These are phyloP conservation scores for Debaryomyces coudertii DNA, from an alignment of 1,139 yeast species.

Conservation along the genomic window DNA sequence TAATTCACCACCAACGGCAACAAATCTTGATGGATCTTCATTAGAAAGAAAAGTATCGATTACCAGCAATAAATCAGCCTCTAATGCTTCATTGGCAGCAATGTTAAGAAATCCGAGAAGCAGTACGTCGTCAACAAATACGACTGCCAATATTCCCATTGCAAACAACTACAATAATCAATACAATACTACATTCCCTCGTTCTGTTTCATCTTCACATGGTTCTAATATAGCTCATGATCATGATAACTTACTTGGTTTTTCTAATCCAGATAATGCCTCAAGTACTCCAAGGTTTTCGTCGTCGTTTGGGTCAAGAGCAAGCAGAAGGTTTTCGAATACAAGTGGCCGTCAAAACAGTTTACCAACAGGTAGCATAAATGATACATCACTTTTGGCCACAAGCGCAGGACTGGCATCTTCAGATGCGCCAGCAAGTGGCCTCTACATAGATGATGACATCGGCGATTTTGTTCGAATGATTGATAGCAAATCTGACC, in stretches of 20 bases:
- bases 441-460: slow-evolving; percentile 64
- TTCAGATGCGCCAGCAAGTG: slow-evolving; percentile 44
- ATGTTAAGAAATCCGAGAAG: slow-evolving; percentile 53
- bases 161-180: slow-evolving; percentile 15
- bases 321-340: slow-evolving; percentile 46
- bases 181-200: slow-evolving; percentile 33
- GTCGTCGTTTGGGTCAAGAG: slow-evolving; percentile 60
- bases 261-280: slow-evolving; percentile 26
- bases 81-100: slow-evolving; percentile 59
- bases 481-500: slow-evolving; percentile 69
- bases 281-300: slow-evolving; percentile 50
- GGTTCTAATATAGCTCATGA: slow-evolving; percentile 33
- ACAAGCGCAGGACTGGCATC: slow-evolving; percentile 43
- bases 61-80: slow-evolving; percentile 53
- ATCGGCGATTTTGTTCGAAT: slow-evolving; percentile 78
- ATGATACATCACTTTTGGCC: slow-evolving; percentile 32
- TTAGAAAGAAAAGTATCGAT: slow-evolving; percentile 48
- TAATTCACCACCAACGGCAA: slow-evolving; percentile 45
- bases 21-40: slow-evolving; percentile 28
- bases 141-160: slow-evolving; percentile 36
- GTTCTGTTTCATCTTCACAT: slow-evolving; percentile 47
- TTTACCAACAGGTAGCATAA: slow-evolving; percentile 25
- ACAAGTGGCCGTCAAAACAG: slow-evolving; percentile 38
- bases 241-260: slow-evolving; percentile 27
- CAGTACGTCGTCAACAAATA: slow-evolving; percentile 33